Conservation (phyloP, 129 eudicot genomes). For the Rutidosis leptorrhynchoides region DNA sequence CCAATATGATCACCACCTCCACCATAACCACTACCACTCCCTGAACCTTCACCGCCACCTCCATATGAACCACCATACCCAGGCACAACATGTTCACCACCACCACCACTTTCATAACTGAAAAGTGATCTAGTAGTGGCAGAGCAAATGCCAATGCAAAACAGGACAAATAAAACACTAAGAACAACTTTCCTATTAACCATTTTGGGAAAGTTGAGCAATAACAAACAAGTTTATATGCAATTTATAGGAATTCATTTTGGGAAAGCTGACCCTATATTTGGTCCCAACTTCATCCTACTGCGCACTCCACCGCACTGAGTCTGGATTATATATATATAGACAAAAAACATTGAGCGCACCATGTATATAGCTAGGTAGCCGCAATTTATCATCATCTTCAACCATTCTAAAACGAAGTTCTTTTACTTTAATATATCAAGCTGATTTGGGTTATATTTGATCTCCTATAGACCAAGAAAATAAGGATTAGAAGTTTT, state of each 20-base stretch:
- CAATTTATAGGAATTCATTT: constrained; percentile 33
- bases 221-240: constrained; percentile 7
- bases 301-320: constrained; percentile 19
- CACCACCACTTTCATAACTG: constrained; percentile 30
- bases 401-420: background rate
- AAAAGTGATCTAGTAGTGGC: constrained; percentile 48
- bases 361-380: constrained; percentile 14
- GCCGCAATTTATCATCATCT: constrained; percentile 25
- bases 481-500: background rate
- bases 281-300: constrained; percentile 25
- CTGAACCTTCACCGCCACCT: constrained; percentile 37
- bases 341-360: constrained; percentile 7
- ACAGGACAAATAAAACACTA: constrained; percentile 35
- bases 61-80: constrained; percentile 37
- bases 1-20: constrained; percentile 29
- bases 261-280: constrained; percentile 13
- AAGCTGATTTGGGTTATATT: background rate
- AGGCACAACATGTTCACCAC: constrained; percentile 30
- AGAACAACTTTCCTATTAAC: constrained; percentile 26
- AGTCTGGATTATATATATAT: background rate
- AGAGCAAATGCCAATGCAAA: constrained; percentile 40
- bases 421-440: background rate
- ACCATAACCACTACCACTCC: constrained; percentile 41
- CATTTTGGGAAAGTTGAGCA: constrained; percentile 36
- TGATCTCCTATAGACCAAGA: background rate